Evolutionary conservation across 2,329 filamentous ascomycete genomes (phyloP).

Genomic region (Trichoderma breve): DNA sequence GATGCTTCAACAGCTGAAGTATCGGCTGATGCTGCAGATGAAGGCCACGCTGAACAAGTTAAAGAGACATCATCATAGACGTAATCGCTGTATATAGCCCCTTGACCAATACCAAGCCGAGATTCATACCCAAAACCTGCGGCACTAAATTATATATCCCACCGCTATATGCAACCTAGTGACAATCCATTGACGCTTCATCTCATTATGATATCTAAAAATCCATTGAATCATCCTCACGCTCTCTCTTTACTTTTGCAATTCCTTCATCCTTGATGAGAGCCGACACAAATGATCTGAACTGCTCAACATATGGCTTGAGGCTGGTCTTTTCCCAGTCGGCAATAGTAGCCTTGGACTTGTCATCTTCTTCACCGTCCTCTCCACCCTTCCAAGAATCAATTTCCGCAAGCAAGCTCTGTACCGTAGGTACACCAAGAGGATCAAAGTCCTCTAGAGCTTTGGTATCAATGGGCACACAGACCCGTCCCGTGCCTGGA

Average conservation of each 20-base stretch:
- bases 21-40: conserved; percentile 12
- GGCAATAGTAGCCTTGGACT: conserved; percentile 46
- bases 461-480: conserved; percentile 83
- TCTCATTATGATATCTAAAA: conserved; percentile 38
- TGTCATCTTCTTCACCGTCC: conserved; percentile 43
- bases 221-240: conserved; percentile 53
- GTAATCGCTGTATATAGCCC: background rate
- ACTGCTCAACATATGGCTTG: conserved; percentile 88
- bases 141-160: background rate
- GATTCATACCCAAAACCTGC: background rate
- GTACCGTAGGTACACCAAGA: conserved; percentile 82
- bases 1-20: background rate
- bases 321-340: conserved; percentile 98
- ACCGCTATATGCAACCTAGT: background rate
- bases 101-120: background rate
- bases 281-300: conserved; percentile 74
- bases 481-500: conserved; percentile 88
- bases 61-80: conserved; percentile 1
- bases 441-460: conserved; percentile 82
- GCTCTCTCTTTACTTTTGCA: conserved; percentile 53
- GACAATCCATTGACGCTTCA: background rate
- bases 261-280: conserved; percentile 75
- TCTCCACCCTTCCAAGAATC: conserved; percentile 67
- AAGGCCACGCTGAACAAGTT: conserved; percentile 6
- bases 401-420: conserved; percentile 77